These are phyloP conservation scores for Chlamydomonas incerta DNA, from an alignment of 139 green algal genomes.

Conservation along the genomic window DNA sequence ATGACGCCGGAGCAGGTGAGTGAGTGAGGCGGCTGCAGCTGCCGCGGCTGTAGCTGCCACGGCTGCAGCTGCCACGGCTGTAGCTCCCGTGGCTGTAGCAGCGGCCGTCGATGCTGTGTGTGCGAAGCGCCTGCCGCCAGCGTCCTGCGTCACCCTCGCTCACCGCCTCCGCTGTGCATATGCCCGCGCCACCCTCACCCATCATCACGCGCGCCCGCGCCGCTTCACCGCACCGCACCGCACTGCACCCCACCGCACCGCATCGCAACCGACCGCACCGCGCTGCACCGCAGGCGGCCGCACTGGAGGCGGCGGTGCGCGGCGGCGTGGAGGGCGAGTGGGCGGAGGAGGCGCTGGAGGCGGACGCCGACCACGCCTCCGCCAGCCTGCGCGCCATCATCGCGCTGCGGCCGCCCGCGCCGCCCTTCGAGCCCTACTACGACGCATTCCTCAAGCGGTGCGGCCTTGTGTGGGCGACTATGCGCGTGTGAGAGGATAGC, in stretches of 20 bases:
- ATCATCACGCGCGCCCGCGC: too few species aligned
- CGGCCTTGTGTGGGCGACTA: background rate
- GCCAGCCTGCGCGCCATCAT: constrained; percentile 57
- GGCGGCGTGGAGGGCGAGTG: constrained; percentile 56
- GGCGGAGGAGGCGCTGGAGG: constrained; percentile 58
- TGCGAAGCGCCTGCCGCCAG: too few species aligned
- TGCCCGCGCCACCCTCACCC: too few species aligned
- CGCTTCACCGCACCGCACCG: too few species aligned
- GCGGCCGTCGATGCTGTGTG: too few species aligned
- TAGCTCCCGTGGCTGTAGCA: too few species aligned
- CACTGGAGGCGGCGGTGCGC: constrained; percentile 44
- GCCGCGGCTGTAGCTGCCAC: too few species aligned
- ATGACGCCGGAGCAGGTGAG: background rate
- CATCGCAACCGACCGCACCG: background rate
- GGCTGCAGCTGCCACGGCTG: too few species aligned
- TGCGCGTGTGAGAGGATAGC: background rate
- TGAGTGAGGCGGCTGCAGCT: background rate
- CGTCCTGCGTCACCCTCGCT: too few species aligned
- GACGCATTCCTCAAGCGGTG: constrained; percentile 71
- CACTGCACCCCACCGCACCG: background rate
- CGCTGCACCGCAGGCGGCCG: background rate
- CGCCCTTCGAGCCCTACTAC: constrained; percentile 68
- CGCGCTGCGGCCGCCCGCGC: constrained; percentile 38
- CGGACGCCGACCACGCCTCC: constrained; percentile 41
- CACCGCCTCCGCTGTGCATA: too few species aligned